Base-by-base conservation (phyloP, 2,329 filamentous ascomycete species). In the Pyrenophora seminiperda region DNA sequence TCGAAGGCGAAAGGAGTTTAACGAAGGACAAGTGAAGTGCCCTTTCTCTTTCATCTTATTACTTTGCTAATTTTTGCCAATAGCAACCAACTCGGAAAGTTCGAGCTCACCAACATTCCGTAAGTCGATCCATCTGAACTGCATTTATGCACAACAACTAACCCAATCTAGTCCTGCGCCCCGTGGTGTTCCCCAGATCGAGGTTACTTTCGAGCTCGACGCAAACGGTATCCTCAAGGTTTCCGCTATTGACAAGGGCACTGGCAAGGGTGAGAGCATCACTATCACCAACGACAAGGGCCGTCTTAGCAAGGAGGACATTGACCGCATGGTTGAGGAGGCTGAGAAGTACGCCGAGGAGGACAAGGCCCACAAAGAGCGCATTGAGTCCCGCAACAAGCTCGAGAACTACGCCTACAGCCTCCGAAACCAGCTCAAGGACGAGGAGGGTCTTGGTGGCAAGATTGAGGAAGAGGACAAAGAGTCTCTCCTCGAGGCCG, bases 261-360 rank as follows among this genome's bases (percentile, higher is more conserved):
- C 93, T 69, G 94, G 94, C 77, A 97, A 97, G 85, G 86, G 84
- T 58, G 91, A 99, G 83, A 91, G 89, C 59, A 97, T 99, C 77
- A 97, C 94, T 67, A 99, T 99, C 75, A 97, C 89, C 80, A 97
- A 99, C 81, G 94, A 99, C 81, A 97, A 97, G 87, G 94, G 94
- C 65, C 93, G 94, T 76, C 88, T 99, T 43, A 91, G 89, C 68
- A 88, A 89, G 71, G 94, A 99, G 66, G 94, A 99, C 78, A 99
- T 99, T 67, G 93, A 97, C 77, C 94, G 94, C 77, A 99, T 99
- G 94, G 91, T 99, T 60, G 87, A 88, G 65, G 94, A 99, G 80
- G 94, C 94, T 55, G 94, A 97, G 86, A 90, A 97, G 81, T 97
- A 92, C 75, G 94, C 94, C 73, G 94, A 99, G 77, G 94, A 97